phyloP scores from a whole-genome alignment of 805 yeast genomes.

The Candida ipomoeae region DNA sequence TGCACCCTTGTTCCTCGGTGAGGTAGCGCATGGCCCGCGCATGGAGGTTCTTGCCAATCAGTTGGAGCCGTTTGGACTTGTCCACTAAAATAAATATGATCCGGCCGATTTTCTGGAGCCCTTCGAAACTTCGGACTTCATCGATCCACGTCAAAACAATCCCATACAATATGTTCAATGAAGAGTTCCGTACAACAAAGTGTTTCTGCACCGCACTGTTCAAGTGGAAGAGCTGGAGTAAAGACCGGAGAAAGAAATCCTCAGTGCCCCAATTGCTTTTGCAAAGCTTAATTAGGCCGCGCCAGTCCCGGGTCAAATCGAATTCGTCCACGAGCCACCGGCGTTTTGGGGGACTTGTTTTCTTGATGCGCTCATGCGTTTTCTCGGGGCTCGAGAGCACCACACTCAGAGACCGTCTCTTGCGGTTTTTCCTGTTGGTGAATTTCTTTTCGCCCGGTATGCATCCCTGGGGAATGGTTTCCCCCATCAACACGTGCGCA shows the following conservation, averaged over 20 bases:
- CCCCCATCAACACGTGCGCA: conserved; percentile 53
- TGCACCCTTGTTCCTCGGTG: conserved; percentile 39
- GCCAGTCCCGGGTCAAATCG: conserved; percentile 47
- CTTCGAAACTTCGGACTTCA: conserved; percentile 13
- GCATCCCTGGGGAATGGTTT: conserved; percentile 46
- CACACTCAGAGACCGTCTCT: conserved; percentile 21
- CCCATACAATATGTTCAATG: conserved; percentile 52
- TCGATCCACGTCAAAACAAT: conserved; percentile 51
- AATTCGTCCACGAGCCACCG: conserved; percentile 59
- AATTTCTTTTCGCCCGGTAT: conserved; percentile 52
- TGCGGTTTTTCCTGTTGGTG: conserved; percentile 19
- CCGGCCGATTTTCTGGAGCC: conserved; percentile 31
- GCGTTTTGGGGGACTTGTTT: conserved; percentile 27
- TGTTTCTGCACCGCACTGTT: conserved; percentile 36
- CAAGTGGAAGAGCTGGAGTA: conserved; percentile 29
- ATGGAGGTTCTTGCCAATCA: conserved; percentile 53
- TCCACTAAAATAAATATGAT: conserved; percentile 49
- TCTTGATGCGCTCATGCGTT: conserved; percentile 4
- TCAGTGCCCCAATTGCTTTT: conserved; percentile 32
- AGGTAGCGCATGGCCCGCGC: conserved; percentile 50
- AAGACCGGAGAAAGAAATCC: conserved; percentile 25
- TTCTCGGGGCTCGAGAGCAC: conserved; percentile 9
- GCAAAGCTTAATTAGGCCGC: conserved; percentile 42
- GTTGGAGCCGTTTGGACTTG: conserved; percentile 49
- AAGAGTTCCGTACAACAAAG: conserved; percentile 55